Conservation (phyloP, 768 basidiomycete genomes). For the Hysterangium stoloniferum region DNA sequence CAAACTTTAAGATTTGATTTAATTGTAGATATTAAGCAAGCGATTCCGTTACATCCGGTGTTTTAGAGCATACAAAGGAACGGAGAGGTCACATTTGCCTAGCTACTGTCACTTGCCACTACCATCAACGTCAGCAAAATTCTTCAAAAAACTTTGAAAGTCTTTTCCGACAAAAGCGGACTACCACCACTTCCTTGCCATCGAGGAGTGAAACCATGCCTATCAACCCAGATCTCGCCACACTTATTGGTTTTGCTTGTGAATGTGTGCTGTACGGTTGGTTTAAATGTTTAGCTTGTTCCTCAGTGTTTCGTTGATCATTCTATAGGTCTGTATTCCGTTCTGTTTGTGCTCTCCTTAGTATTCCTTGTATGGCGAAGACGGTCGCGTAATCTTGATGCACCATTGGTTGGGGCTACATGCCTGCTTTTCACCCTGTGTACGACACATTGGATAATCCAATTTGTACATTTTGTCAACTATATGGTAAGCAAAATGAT, state of each 20-base stretch:
- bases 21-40: no score
- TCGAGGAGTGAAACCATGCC: no score
- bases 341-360: slow-evolving; percentile 25
- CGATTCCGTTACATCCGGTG: no score
- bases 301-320: neutral
- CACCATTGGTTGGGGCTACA: slow-evolving; percentile 24
- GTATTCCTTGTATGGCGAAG: slow-evolving; percentile 18
- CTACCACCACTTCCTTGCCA: no score
- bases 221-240: slow-evolving; percentile 22
- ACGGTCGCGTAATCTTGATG: slow-evolving; percentile 13
- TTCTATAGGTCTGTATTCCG: slow-evolving; percentile 8
- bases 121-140: no score
- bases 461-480: slow-evolving; percentile 29
- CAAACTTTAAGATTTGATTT: no score
- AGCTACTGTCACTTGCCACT: no score
- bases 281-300: neutral
- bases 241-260: slow-evolving; percentile 30
- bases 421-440: slow-evolving; percentile 26
- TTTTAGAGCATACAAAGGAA: no score
- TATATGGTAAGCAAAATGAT: slow-evolving; percentile 23
- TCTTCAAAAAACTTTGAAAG: no score
- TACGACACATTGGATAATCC: slow-evolving; percentile 26
- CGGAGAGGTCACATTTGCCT: no score
- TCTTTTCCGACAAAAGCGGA: no score
- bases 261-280: slow-evolving; percentile 32